These are phyloP conservation scores for Calvatia gigantea DNA, from an alignment of 768 basidiomycete species.

Conservation along the genomic window DNA sequence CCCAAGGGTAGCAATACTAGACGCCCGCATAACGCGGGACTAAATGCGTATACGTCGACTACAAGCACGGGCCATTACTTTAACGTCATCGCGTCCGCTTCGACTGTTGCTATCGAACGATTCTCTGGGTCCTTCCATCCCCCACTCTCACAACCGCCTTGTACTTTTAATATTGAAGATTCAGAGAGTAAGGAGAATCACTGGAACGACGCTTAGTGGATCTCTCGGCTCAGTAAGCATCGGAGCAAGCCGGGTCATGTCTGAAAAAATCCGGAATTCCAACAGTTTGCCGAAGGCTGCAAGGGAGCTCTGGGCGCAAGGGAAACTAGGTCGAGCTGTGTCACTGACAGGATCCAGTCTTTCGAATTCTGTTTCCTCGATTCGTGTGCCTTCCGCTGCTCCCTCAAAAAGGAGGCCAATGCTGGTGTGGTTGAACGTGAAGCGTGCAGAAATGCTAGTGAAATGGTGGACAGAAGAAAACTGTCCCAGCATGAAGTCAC, in stretches of 20 bases:
- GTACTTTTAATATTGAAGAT: slow-evolving; percentile 92
- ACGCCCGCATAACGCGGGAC: slow-evolving; percentile 77
- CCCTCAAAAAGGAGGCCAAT: slow-evolving; percentile 61
- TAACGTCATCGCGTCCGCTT: slow-evolving; percentile 59
- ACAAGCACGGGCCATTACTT: slow-evolving; percentile 91
- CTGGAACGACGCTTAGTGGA: slow-evolving; percentile 87
- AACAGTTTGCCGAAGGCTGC: slow-evolving; percentile 68
- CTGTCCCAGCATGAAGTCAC: no score
- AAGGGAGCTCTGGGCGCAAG: slow-evolving; percentile 48
- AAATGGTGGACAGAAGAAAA: slow-evolving; percentile 87
- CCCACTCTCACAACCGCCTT: slow-evolving; percentile 84
- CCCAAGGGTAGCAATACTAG: no score
- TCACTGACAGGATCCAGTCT: slow-evolving; percentile 38
- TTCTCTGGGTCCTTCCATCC: slow-evolving; percentile 88
- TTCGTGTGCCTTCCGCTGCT: slow-evolving; percentile 19
- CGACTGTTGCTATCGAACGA: slow-evolving; percentile 69
- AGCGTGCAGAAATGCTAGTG: slow-evolving; percentile 68
- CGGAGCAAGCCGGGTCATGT: slow-evolving; percentile 75
- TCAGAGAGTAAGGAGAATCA: slow-evolving; percentile 97
- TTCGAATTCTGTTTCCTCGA: slow-evolving; percentile 54
- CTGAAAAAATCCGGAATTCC: slow-evolving; percentile 92
- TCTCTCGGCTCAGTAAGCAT: slow-evolving; percentile 91
- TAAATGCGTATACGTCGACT: slow-evolving; percentile 92
- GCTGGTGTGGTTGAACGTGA: slow-evolving; percentile 79
- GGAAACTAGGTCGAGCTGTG: slow-evolving; percentile 32